Evolutionary conservation across 371 early-diverging fungal genomes (phyloP), one percentile per base, ranked within the genome.

Genomic region (Parasitella parasitica): DNA sequence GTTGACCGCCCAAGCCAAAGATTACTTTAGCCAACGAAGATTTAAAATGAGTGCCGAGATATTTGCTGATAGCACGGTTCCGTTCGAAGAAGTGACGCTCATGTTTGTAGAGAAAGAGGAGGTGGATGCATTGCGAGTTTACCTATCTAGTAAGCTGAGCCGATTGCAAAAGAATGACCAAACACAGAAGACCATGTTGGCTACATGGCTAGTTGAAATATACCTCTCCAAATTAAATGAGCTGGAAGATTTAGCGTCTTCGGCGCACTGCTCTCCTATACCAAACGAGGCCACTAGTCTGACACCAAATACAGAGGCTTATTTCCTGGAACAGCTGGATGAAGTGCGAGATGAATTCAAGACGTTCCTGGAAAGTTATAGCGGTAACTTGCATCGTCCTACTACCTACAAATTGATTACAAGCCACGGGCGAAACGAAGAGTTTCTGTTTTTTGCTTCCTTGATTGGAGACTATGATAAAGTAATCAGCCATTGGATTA

Each of bases 181-280:
- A 4, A 91, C 89, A 0, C 96, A 97, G 79, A 85, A 79, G 46
- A 90, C 90, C 4, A 77, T 97, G 39, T 60, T 96, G 8, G 86
- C 89, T 1, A 94, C 91, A 37, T 97, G 97, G 97, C 82, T 95
- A 6, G 82, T 94, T 8, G 96, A 96, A 68, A 73, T 96, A 15
- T 93, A 89, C 61, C 76, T 96, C 24, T 81, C 85, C 53, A 84
- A 87, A 58, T 67, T 96, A 54, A 91, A 94, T 64, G 74, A 83
- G 11, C 57, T 91, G 7, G 91, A 91, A 27, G 88, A 89, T 43
- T 50, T 73, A 54, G 72, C 80, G 3, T 76, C 79, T 3, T 83
- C 84, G 0, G 46, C 46, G 0, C 46, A 46, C 24, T 46, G 46
- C 46, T 46, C 46, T 11, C 46, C 46, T 46, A 46, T 46, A 46